These are phyloP conservation scores for Ananas comosus DNA, from an alignment of 176 grass and related monocot species.

Conservation along the genomic window DNA sequence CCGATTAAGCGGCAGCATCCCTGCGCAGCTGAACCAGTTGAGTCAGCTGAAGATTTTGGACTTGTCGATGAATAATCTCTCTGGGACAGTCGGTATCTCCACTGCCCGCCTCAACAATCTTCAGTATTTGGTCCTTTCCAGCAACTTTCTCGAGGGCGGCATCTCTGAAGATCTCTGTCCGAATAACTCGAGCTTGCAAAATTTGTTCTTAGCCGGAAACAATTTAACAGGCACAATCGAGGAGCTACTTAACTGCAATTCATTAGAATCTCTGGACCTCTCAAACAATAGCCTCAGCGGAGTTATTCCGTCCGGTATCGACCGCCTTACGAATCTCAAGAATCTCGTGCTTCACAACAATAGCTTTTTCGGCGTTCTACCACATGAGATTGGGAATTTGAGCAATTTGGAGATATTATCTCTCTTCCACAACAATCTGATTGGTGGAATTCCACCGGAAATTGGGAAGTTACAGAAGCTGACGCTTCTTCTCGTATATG, in stretches of 20 bases:
- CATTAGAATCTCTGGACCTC: background rate
- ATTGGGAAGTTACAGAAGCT: slow-evolving; percentile 58
- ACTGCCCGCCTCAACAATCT: slow-evolving; percentile 44
- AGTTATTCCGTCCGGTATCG: slow-evolving; percentile 35
- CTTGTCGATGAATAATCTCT: slow-evolving; percentile 66
- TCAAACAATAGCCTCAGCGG: slow-evolving; percentile 41
- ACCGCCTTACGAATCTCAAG: slow-evolving; percentile 39
- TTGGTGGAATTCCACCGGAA: slow-evolving; percentile 44
- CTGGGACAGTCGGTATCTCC: slow-evolving; percentile 48
- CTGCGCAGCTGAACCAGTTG: slow-evolving; percentile 52
- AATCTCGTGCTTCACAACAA: slow-evolving; percentile 90
- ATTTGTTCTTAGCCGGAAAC: background rate
- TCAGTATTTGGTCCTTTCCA: slow-evolving; percentile 57
- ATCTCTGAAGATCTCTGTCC: slow-evolving; percentile 42
- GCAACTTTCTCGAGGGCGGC: slow-evolving; percentile 49
- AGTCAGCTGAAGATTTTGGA: slow-evolving; percentile 56
- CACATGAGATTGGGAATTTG: slow-evolving; percentile 49
- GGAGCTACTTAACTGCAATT: background rate
- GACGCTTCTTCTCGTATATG: slow-evolving; percentile 61
- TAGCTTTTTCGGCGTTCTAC: slow-evolving; percentile 51
- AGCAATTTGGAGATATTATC: slow-evolving; percentile 71
- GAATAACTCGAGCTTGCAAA: slow-evolving; percentile 35
- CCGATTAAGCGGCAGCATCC: slow-evolving; percentile 46
- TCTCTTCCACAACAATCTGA: slow-evolving; percentile 77
- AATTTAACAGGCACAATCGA: background rate